Evolutionary conservation across 108 stramenopile genomes (phyloP).

Genomic region (Nannochloropsis salina): DNA sequence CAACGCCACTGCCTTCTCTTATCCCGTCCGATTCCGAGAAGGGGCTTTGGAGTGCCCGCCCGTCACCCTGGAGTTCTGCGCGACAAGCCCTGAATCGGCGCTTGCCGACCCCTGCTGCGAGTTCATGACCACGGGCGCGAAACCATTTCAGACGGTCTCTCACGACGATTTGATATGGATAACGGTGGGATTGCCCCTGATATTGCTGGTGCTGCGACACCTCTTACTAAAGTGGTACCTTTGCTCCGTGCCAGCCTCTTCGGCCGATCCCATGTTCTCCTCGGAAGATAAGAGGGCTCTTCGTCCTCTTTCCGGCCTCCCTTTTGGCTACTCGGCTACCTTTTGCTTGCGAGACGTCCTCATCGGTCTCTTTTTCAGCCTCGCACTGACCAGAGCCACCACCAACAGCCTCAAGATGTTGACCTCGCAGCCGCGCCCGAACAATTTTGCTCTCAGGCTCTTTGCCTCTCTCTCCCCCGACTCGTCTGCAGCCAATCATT

Average conservation of each 20-base stretch:
- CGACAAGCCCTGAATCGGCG: background rate
- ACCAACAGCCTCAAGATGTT: conserved; percentile 9
- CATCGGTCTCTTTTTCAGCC: conserved; percentile 5
- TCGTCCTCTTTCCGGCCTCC: background rate
- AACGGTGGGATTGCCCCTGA: background rate
- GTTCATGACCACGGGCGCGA: background rate
- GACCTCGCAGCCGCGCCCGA: background rate
- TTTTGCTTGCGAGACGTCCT: background rate
- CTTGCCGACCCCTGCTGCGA: background rate
- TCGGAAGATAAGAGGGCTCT: background rate
- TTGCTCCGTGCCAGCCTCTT: too few species aligned
- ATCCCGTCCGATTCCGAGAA: background rate
- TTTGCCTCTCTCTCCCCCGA: background rate
- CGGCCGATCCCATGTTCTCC: background rate
- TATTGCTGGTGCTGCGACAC: background rate
- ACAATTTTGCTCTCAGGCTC: background rate
- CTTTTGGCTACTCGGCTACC: background rate
- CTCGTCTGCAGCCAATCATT: background rate
- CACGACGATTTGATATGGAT: background rate
- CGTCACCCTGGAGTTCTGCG: background rate
- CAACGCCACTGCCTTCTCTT: background rate
- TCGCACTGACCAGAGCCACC: background rate
- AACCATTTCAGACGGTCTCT: background rate
- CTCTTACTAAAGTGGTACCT: background rate
- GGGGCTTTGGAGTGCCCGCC: background rate